Conservation (phyloP, 2,329 filamentous ascomycete species). For the Colletotrichum lupini region DNA sequence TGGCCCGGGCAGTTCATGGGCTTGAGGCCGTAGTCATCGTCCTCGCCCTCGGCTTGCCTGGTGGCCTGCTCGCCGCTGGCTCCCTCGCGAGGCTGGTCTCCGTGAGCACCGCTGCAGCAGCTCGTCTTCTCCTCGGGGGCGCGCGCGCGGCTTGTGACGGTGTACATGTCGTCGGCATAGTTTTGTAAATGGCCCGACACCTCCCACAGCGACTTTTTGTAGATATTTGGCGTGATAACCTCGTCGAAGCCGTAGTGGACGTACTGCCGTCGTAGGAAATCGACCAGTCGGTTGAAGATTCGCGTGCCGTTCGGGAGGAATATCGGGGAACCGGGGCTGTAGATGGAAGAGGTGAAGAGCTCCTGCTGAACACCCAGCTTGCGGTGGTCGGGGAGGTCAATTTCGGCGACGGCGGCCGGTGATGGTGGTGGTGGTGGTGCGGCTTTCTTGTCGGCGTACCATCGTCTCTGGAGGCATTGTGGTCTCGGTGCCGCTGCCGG, state of each 20-base stretch:
- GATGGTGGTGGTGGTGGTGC: not conserved
- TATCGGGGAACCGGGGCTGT: constrained; percentile 87
- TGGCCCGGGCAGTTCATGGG: constrained; percentile 96
- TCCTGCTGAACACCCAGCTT: constrained; percentile 73
- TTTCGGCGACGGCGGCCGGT: constrained; percentile 1
- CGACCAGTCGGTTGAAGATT: constrained; percentile 85
- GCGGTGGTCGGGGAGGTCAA: constrained; percentile 64
- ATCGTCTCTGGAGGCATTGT: constrained; percentile 1
- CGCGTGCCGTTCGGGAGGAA: constrained; percentile 85
- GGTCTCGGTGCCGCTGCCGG: not conserved
- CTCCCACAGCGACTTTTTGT: constrained; percentile 89
- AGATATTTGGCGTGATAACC: constrained; percentile 90
- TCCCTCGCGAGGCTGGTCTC: constrained; percentile 28
- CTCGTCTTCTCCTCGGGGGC: constrained; percentile 23
- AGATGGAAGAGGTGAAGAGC: constrained; percentile 81
- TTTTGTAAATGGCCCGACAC: constrained; percentile 89
- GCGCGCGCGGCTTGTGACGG: constrained; percentile 69
- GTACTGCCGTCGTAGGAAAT: constrained; percentile 87
- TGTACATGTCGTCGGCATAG: constrained; percentile 93
- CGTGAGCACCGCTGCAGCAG: constrained; percentile 47
- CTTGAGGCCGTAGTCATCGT: constrained; percentile 84
- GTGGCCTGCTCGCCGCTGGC: constrained; percentile 31
- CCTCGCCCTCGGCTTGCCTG: constrained; percentile 58
- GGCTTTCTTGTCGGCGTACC: constrained; percentile 28
- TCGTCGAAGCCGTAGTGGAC: constrained; percentile 87